Conservation (phyloP, 2,329 filamentous ascomycete genomes). For the Bimuria novae-zelandiae region DNA sequence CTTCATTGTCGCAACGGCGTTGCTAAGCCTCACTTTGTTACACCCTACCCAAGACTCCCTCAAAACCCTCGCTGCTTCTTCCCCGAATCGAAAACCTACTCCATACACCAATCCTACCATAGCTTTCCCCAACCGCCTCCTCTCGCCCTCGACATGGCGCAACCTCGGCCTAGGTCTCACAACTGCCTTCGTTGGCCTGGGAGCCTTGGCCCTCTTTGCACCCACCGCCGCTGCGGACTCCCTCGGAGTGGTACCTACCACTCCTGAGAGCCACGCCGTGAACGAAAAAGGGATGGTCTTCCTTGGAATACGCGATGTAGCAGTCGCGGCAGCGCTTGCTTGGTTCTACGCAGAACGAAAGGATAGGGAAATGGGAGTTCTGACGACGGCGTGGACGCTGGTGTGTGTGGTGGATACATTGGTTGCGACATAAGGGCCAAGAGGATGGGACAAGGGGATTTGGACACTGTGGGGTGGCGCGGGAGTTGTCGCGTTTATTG, state of each 20-base stretch:
- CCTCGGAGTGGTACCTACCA: slow-evolving; percentile 9
- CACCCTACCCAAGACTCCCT: too few relatives aligned
- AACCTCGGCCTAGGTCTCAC: slow-evolving; percentile 11
- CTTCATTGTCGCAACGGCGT: too few relatives aligned
- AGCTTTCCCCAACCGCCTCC: too few relatives aligned
- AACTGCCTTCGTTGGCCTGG: slow-evolving; percentile 11
- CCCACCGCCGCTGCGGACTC: not conserved
- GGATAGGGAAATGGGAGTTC: slow-evolving; percentile 9
- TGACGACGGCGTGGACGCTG: slow-evolving; percentile 3
- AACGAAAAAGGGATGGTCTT: slow-evolving; percentile 13
- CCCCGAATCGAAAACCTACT: too few relatives aligned
- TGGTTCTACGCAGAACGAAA: slow-evolving; percentile 9
- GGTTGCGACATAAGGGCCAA: slow-evolving; percentile 1
- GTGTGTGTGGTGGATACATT: slow-evolving; percentile 3
- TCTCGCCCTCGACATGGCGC: slow-evolving; percentile 14
- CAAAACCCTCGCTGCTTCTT: too few relatives aligned
- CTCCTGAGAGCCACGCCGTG: slow-evolving; percentile 7
- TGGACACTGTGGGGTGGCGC: not conserved
- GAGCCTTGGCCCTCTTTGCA: not conserved
- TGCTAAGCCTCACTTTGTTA: too few relatives aligned
- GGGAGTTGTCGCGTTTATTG: not conserved
- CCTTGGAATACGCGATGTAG: slow-evolving; percentile 15
- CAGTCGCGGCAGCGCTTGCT: slow-evolving; percentile 3
- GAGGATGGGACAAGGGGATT: slow-evolving; percentile 7
- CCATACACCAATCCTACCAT: too few relatives aligned